A percentile compares a stretch with the other conserved stretches of the same genome.
Evolutionary conservation across 73 alveolate genomes (phyloP).

Genomic region (Symbiodinium pilosum): DNA sequence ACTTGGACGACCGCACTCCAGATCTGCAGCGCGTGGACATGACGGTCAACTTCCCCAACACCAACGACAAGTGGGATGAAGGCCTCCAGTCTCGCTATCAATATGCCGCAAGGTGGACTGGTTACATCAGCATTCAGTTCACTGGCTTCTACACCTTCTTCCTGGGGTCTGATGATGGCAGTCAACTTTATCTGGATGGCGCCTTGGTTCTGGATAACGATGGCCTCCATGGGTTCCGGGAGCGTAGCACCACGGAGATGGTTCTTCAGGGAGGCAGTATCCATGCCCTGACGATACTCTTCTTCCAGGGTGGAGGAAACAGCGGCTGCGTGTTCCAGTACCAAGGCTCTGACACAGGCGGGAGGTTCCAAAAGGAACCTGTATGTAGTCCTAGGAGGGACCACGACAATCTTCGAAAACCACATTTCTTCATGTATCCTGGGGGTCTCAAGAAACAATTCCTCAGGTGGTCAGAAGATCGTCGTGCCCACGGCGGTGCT

Average conservation of each 20-base stretch:
- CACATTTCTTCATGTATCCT: no score
- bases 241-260: not conserved
- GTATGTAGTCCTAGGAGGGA: not conserved
- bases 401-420: no score
- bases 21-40: slow-evolving; percentile 30
- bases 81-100: not conserved
- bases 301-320: not conserved
- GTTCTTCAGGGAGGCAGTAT: slow-evolving; percentile 8
- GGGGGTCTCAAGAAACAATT: not conserved
- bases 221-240: slow-evolving; percentile 33
- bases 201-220: slow-evolving; percentile 52
- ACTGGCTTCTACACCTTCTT: slow-evolving; percentile 50
- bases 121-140: slow-evolving; percentile 7
- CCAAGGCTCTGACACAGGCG: slow-evolving; percentile 67
- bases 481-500: slow-evolving; percentile 40
- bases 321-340: slow-evolving; percentile 40
- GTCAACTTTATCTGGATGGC: slow-evolving; percentile 49
- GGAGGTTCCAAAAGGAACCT: no score
- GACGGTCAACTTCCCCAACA: slow-evolving; percentile 13
- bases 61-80: slow-evolving; percentile 8
- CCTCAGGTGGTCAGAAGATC: not conserved
- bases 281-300: slow-evolving; percentile 11
- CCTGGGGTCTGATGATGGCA: slow-evolving; percentile 81
- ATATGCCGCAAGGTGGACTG: slow-evolving; percentile 55
- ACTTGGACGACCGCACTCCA: slow-evolving; percentile 18